Evolutionary conservation across 176 grass and related monocot species (phyloP).

Genomic region (Oryza meridionalis): DNA sequence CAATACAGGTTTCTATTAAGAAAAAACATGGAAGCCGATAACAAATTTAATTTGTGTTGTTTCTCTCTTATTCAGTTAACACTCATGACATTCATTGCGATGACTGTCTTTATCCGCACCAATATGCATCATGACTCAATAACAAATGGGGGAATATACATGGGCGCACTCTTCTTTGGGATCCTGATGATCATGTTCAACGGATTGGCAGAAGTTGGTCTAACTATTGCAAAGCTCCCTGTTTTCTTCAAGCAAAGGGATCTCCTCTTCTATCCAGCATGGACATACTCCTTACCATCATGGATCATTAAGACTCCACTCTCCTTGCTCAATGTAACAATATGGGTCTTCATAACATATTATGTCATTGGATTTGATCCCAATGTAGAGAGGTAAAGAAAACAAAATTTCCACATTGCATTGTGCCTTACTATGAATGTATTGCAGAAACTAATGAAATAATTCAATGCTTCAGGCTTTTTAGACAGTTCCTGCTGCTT

Average conservation of each 20-base stretch:
- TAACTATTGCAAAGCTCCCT: constrained; percentile 77
- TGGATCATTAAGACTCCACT: constrained; percentile 78
- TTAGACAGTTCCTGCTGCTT: constrained; percentile 72
- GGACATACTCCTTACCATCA: constrained; percentile 71
- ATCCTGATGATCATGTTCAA: constrained; percentile 79
- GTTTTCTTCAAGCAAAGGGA: constrained; percentile 93
- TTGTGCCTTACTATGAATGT: background rate
- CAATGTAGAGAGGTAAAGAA: constrained; percentile 60
- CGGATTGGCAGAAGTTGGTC: constrained; percentile 69
- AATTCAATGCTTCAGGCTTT: constrained; percentile 55
- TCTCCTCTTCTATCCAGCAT: constrained; percentile 81
- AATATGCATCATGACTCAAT: constrained; percentile 52
- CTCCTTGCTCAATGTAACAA: constrained; percentile 68
- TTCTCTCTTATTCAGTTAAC: constrained; percentile 37
- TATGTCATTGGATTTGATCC: constrained; percentile 89
- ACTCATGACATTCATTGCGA: constrained; percentile 62
- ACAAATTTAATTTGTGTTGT: background rate
- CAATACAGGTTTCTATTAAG: background rate
- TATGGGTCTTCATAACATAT: constrained; percentile 80
- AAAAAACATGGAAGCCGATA: constrained; percentile 22
- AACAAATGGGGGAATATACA: constrained; percentile 58
- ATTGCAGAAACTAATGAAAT: constrained; percentile 16
- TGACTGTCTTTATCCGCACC: constrained; percentile 81
- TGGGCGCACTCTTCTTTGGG: constrained; percentile 73
- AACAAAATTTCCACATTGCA: constrained; percentile 9